Evolutionary conservation across 345 rosid genomes (phyloP).

Genomic region (Cardamine occulta): DNA sequence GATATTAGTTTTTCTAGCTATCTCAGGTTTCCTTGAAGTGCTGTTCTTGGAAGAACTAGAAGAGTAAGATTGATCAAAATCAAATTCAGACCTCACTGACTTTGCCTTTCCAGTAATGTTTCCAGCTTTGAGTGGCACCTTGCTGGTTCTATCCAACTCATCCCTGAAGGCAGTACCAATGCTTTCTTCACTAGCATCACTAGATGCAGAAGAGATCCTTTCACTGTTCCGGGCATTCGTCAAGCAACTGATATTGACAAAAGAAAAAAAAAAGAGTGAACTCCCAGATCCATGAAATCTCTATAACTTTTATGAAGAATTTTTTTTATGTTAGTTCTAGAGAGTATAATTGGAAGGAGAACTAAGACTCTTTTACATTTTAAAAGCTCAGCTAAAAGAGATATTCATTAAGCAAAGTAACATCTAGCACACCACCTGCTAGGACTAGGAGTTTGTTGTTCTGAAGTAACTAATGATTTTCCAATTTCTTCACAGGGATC

Average conservation of each 20-base stretch:
- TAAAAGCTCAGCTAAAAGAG: background rate
- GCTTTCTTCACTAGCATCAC: conserved; percentile 48
- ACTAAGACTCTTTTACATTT: background rate
- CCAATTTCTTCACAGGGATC: conserved; percentile 43
- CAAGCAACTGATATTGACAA: conserved; percentile 50
- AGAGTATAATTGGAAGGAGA: background rate
- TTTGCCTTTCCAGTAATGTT: conserved; percentile 50
- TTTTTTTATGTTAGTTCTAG: background rate
- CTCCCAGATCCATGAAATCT: background rate
- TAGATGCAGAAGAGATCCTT: conserved; percentile 45
- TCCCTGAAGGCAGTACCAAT: conserved; percentile 36
- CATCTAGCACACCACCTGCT: conserved; percentile 55
- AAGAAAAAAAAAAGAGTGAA: conserved; percentile 1
- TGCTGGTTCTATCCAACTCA: conserved; percentile 29
- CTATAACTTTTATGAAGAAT: background rate
- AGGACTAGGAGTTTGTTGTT: conserved; percentile 59
- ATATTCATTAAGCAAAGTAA: background rate
- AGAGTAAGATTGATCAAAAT: conserved; percentile 49
- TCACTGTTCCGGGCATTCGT: conserved; percentile 48
- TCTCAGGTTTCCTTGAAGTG: conserved; percentile 41
- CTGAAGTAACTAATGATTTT: conserved; percentile 33
- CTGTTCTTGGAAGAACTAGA: conserved; percentile 46
- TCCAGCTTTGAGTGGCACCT: conserved; percentile 41
- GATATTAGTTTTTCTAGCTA: conserved; percentile 36
- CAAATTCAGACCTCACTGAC: conserved; percentile 63